These are phyloP conservation scores for Ulmus americana DNA, from an alignment of 331 rosid species.

Conservation along the genomic window DNA sequence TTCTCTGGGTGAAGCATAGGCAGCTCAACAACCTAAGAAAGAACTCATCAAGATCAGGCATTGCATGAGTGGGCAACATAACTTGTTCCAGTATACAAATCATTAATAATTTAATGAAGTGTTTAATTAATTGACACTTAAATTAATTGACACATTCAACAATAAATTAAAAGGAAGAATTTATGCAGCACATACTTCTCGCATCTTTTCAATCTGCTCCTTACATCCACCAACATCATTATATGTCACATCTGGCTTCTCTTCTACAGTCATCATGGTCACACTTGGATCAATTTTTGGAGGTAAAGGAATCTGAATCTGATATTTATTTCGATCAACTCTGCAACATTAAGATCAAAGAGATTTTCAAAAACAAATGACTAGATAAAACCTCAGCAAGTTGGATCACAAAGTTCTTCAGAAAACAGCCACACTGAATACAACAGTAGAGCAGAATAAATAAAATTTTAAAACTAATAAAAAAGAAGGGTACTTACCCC, in stretches of 20 bases:
- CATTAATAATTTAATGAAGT: no score
- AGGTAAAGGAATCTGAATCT: conserved; percentile 96
- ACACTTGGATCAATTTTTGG: conserved; percentile 98
- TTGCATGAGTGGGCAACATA: background rate
- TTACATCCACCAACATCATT: conserved; percentile 98
- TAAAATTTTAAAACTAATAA: conserved; percentile 6
- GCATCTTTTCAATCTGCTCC: conserved; percentile 93
- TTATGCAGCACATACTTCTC: conserved; percentile 53
- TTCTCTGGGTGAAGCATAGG: conserved; percentile 99
- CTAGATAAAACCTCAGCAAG: background rate
- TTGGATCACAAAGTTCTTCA: background rate
- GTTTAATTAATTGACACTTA: no score
- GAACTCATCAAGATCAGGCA: conserved; percentile 17
- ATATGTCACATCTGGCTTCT: conserved; percentile 96
- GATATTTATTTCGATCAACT: conserved; percentile 93
- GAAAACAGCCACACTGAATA: background rate
- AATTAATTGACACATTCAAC: background rate
- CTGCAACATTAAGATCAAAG: conserved; percentile 42
- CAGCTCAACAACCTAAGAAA: conserved; percentile 82
- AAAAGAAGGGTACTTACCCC: conserved; percentile 53
- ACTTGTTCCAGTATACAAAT: background rate
- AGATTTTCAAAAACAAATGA: conserved; percentile 14
- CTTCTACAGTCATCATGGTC: conserved; percentile 96
- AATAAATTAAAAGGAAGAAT: background rate
- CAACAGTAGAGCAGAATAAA: background rate